A percentile compares a stretch with the other conserved stretches of the same genome.
phyloP scores from a whole-genome alignment of 176 grass and related monocot genomes.

The Zea luxurians region DNA sequence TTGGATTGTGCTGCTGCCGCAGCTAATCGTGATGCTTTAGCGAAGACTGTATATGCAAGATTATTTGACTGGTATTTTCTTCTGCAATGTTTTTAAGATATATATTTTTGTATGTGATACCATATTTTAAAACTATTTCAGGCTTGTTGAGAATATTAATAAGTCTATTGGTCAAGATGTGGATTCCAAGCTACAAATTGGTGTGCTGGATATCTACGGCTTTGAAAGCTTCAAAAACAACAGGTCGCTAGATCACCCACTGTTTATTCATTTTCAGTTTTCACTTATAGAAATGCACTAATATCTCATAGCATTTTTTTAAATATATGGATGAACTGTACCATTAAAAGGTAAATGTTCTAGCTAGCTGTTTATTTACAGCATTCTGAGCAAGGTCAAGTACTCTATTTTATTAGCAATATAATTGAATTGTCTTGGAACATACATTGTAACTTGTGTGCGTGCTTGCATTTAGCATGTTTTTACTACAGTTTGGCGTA shows the following conservation, averaged over 20 bases:
- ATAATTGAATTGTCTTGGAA: slow-evolving; percentile 11
- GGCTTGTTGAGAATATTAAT: slow-evolving; percentile 98
- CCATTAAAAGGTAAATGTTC: background rate
- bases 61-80: slow-evolving; percentile 89
- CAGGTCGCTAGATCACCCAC: slow-evolving; percentile 46
- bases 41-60: slow-evolving; percentile 96
- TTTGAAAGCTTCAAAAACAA: slow-evolving; percentile 98
- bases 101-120: background rate
- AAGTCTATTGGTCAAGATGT: slow-evolving; percentile 97
- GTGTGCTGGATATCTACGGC: slow-evolving; percentile 98
- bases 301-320: background rate
- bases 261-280: slow-evolving; percentile 13
- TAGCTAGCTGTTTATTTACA: slow-evolving; percentile 10
- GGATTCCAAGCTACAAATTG: slow-evolving; percentile 90
- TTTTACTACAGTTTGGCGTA: background rate
- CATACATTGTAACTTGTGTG: background rate
- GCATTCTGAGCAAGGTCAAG: background rate
- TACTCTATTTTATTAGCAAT: background rate
- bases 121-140: slow-evolving; percentile 26
- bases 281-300: slow-evolving; percentile 9
- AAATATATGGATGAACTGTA: slow-evolving; percentile 4
- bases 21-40: slow-evolving; percentile 88
- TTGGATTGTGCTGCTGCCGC: slow-evolving; percentile 80
- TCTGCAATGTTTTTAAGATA: slow-evolving; percentile 28
- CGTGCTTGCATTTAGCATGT: background rate